phyloP scores from a whole-genome alignment of 192 early-diverging fungal species.

The Funneliformis geosporum region DNA sequence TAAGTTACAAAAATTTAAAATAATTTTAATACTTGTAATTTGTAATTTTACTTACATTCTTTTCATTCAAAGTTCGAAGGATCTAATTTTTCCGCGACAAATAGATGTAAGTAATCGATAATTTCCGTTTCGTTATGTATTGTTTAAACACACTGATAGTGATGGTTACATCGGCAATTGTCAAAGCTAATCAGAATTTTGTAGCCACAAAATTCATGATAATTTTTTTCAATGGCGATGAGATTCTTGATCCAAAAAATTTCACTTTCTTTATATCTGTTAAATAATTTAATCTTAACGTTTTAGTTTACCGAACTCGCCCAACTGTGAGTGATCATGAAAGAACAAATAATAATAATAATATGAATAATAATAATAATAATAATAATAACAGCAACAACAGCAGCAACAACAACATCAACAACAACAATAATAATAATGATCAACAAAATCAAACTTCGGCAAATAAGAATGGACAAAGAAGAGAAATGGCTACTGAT shows the following conservation, averaged over 20 bases:
- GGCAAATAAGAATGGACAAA: constrained; percentile 40
- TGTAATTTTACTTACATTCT: constrained; percentile 27
- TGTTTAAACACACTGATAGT: too few relatives aligned
- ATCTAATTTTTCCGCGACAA: constrained; percentile 22
- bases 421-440: neutral
- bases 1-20: constrained; percentile 11
- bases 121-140: neutral
- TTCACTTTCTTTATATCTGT: constrained; percentile 27
- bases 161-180: too few relatives aligned
- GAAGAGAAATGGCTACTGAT: constrained; percentile 81
- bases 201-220: too few relatives aligned
- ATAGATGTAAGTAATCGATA: constrained; percentile 36
- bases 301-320: constrained; percentile 31
- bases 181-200: too few relatives aligned
- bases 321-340: constrained; percentile 27
- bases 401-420: too few relatives aligned
- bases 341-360: constrained; percentile 11
- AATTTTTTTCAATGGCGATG: too few relatives aligned
- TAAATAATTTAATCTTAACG: neutral
- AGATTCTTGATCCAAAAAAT: neutral
- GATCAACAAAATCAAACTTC: constrained; percentile 40
- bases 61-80: constrained; percentile 24
- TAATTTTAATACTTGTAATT: neutral
- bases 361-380: too few relatives aligned
- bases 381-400: too few relatives aligned